Conservation (phyloP, 176 grass and related monocot genomes). For the Carex littledalei region DNA sequence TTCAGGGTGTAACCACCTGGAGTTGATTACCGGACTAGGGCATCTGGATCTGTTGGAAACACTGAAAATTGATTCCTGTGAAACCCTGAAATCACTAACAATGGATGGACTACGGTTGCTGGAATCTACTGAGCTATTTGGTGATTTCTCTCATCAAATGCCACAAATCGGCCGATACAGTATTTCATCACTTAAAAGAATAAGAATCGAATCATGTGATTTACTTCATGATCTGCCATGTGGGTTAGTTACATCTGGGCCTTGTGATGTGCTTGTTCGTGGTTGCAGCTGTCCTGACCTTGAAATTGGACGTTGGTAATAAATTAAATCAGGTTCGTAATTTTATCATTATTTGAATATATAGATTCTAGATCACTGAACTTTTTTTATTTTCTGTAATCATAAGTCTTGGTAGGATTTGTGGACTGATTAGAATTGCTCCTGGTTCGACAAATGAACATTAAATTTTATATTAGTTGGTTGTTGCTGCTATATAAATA, state of each 20-base stretch:
- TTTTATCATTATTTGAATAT: not conserved
- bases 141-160: too few species aligned
- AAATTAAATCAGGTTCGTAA: too few species aligned
- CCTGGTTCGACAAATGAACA: not conserved
- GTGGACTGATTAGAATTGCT: not conserved
- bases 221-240: not conserved
- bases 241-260: not conserved
- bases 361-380: not conserved
- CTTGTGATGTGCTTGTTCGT: not conserved
- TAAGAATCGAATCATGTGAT: not conserved
- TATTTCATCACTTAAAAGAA: not conserved
- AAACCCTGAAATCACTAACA: not conserved
- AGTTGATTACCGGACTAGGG: constrained; percentile 3
- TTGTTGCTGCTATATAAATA: too few species aligned
- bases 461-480: not conserved
- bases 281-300: not conserved
- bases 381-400: not conserved
- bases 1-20: not conserved
- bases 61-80: not conserved
- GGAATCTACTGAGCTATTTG: too few species aligned
- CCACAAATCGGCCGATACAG: not conserved
- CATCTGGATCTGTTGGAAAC: not conserved
- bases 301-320: not conserved
- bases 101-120: not conserved
- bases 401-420: not conserved